Evolutionary conservation across 2,329 filamentous ascomycete species (phyloP).

Genomic region (Tolypocladium ophioglossoides): DNA sequence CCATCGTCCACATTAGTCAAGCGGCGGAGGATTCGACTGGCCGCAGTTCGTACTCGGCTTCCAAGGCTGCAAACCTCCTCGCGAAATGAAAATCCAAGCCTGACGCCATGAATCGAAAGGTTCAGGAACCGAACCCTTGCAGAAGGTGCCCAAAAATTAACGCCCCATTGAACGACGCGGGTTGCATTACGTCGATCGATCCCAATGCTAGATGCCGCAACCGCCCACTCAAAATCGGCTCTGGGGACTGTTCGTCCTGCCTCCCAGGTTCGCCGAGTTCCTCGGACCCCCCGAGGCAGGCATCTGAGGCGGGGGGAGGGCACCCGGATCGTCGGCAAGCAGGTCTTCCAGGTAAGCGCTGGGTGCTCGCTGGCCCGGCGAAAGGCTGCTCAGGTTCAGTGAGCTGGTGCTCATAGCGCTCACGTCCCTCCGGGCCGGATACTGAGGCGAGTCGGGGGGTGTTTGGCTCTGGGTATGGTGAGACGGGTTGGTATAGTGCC

Average conservation of each 20-base stretch:
- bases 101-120: not conserved
- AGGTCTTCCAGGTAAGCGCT: conserved; percentile 87
- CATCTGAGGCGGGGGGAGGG: conserved; percentile 35
- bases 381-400: conserved; percentile 45
- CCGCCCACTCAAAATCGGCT: conserved; percentile 14
- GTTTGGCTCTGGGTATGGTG: conserved; percentile 36
- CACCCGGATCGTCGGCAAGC: conserved; percentile 60
- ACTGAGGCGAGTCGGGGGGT: conserved; percentile 55
- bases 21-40: not conserved
- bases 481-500: conserved; percentile 29
- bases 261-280: not conserved
- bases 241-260: conserved; percentile 10
- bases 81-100: not conserved
- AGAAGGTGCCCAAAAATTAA: not conserved
- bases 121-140: not conserved
- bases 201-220: not conserved
- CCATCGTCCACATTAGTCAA: not conserved
- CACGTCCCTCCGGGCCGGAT: conserved; percentile 36
- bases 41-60: not conserved
- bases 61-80: not conserved
- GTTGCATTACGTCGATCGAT: not conserved
- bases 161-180: not conserved
- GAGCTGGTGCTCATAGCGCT: conserved; percentile 59
- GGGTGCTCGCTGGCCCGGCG: conserved; percentile 63
- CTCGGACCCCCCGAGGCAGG: conserved; percentile 11